Base-by-base conservation (phyloP, 1,139 yeast genomes). In the Sugiyamaella japonica region DNA sequence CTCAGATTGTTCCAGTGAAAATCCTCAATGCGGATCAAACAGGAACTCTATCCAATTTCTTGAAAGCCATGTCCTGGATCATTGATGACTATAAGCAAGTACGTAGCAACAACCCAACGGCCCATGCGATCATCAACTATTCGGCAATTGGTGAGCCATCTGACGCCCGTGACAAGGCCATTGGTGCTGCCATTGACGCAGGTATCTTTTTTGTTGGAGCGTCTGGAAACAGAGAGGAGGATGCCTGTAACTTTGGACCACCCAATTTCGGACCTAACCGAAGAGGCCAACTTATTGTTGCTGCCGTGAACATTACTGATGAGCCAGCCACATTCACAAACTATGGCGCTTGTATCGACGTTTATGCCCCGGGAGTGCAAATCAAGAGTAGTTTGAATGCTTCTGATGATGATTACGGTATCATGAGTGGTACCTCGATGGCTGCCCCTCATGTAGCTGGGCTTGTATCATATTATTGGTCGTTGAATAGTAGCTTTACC, bases 121-220 rank as follows among this genome's bases (percentile, higher is more conserved):
- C 89, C 12, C 86, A 86, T 73, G 87, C 95, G 20, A 83, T 93
- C 47, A 95, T 93, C 54, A 89, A 89, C 76, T 87, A 89, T 91
- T 88, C 96, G 1, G 78, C 89, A 57, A 95, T 95, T 66, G 96
- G 96, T 66, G 91, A 90, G 62, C 84, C 84, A 70, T 85, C 95
- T 1, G 89, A 88, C 56, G 81, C 95, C 13, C 79, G 89, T 65
- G 91, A 87, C 70, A 68, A 83, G 73, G 95, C 95, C 48, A 91
- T 88, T 52, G 82, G 86, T 63, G 95, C 95, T 52, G 96, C 95
- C 0, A 77, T 89, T 3, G 89, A 86, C 7, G 89, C 91, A 0
- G 67, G 66, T 1, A 75, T 76, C 9, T 76, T 81, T 17, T 76
- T 89, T 40, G 90, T 89, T 12, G 95, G 80, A 1, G 96, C 97